Evolutionary conservation across 106 monocot genomes (phyloP).

Genomic region (Amphibolis antarctica): DNA sequence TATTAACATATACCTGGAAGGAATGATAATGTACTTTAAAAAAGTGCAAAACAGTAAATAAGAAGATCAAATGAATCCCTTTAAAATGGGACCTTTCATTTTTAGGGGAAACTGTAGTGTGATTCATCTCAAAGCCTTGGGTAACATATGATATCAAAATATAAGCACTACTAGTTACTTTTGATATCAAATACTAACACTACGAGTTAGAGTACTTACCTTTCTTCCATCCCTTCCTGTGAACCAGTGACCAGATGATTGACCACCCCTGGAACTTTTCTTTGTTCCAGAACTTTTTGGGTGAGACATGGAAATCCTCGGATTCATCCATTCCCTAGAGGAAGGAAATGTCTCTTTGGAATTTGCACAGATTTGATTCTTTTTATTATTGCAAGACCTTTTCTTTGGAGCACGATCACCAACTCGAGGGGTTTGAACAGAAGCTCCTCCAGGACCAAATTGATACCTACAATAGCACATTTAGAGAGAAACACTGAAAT

Average conservation of each 20-base stretch:
- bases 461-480: slow-evolving; percentile 33
- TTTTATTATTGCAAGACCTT: slow-evolving; percentile 17
- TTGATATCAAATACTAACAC: too few relatives aligned
- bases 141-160: neutral
- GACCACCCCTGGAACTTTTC: slow-evolving; percentile 30
- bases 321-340: slow-evolving; percentile 32
- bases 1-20: slow-evolving; percentile 20
- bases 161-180: too few relatives aligned
- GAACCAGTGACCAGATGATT: slow-evolving; percentile 64
- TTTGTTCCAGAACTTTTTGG: slow-evolving; percentile 66
- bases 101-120: neutral
- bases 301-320: slow-evolving; percentile 20
- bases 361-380: slow-evolving; percentile 10
- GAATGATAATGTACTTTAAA: neutral
- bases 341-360: slow-evolving; percentile 6
- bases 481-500: slow-evolving; percentile 1
- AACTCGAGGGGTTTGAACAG: slow-evolving; percentile 1
- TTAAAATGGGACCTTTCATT: neutral
- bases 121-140: neutral
- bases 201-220: too few relatives aligned
- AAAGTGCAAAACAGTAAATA: neutral
- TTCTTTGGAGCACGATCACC: neutral
- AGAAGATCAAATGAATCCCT: neutral
- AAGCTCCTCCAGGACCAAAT: slow-evolving; percentile 17
- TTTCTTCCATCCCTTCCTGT: slow-evolving; percentile 74